A percentile compares a stretch with the other conserved stretches of the same genome.
phyloP scores from a whole-genome alignment of 2,329 filamentous ascomycete genomes.

The Amesomyces nigricolor region DNA sequence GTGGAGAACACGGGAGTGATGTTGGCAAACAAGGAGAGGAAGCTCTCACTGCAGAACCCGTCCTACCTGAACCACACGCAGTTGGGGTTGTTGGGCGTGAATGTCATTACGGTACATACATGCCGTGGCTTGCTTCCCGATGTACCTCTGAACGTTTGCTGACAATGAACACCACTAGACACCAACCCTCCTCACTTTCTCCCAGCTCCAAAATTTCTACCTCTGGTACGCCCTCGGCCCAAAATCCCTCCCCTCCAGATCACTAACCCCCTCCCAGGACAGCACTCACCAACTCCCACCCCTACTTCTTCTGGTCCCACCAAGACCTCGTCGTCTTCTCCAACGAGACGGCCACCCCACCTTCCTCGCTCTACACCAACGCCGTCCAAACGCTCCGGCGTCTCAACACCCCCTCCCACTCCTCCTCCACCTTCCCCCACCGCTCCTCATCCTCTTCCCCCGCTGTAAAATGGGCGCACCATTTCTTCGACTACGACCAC shows the following conservation, averaged over 20 bases:
- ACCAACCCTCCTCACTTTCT: constrained; percentile 46
- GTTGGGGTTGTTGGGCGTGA: constrained; percentile 43
- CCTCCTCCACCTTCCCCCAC: no score
- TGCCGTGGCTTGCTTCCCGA: no score
- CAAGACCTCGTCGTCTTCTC: constrained; percentile 46
- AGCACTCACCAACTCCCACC: constrained; percentile 35
- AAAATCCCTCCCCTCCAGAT: constrained; percentile 23
- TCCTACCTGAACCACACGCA: constrained; percentile 50
- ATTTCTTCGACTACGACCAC: constrained; percentile 56
- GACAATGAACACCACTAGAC: constrained; percentile 29
- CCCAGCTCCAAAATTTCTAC: constrained; percentile 51
- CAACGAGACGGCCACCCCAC: constrained; percentile 37
- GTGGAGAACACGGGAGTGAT: constrained; percentile 52
- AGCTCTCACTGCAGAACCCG: constrained; percentile 45
- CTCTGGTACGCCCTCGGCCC: constrained; percentile 30
- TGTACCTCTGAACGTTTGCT: not conserved
- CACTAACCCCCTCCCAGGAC: constrained; percentile 27
- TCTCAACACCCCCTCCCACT: constrained; percentile 27
- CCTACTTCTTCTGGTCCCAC: constrained; percentile 49
- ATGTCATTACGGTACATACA: constrained; percentile 38
- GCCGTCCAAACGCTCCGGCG: constrained; percentile 34
- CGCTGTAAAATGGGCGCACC: constrained; percentile 40
- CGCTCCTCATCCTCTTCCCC: constrained; percentile 20
- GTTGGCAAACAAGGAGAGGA: constrained; percentile 40
- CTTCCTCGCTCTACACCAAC: constrained; percentile 35